Conservation (phyloP, 73 alveolate species). For the Paramecium pentaurelia region DNA sequence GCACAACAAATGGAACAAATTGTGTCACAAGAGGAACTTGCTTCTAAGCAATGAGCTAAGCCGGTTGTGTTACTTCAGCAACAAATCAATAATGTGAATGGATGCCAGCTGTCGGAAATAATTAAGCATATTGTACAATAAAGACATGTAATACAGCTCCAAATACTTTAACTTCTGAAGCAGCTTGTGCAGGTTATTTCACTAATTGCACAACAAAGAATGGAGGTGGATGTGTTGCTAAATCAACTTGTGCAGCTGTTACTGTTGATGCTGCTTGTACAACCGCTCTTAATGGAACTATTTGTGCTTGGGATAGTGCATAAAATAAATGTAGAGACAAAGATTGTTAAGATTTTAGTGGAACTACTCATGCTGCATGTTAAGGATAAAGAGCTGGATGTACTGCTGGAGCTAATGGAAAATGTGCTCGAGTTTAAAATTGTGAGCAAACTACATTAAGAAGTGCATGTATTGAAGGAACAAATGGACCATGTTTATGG, state of each 20-base stretch:
- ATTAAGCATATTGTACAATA: background rate
- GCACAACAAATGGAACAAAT: background rate
- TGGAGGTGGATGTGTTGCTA: slow-evolving; percentile 34
- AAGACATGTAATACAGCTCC: slow-evolving; percentile 29
- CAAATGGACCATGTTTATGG: slow-evolving; percentile 27
- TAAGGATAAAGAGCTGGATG: background rate
- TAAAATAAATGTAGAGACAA: background rate
- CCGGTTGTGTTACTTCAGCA: background rate
- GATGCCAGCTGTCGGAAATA: background rate
- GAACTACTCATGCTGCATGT: background rate
- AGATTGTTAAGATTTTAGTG: slow-evolving; percentile 13
- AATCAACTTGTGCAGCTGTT: background rate
- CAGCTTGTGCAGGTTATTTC: background rate
- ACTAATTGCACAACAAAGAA: slow-evolving; percentile 29
- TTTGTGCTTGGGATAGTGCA: slow-evolving; percentile 1
- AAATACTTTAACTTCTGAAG: background rate
- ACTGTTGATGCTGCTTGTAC: slow-evolving; percentile 22
- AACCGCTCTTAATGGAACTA: background rate
- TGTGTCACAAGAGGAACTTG: slow-evolving; percentile 9
- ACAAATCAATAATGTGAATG: background rate
- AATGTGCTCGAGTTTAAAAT: background rate
- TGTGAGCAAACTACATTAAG: background rate
- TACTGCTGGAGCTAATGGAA: slow-evolving; percentile 11
- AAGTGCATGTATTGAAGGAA: background rate
- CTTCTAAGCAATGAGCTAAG: background rate